Conservation (phyloP, 305 asterid genomes). For the Fraxinus velutina region DNA sequence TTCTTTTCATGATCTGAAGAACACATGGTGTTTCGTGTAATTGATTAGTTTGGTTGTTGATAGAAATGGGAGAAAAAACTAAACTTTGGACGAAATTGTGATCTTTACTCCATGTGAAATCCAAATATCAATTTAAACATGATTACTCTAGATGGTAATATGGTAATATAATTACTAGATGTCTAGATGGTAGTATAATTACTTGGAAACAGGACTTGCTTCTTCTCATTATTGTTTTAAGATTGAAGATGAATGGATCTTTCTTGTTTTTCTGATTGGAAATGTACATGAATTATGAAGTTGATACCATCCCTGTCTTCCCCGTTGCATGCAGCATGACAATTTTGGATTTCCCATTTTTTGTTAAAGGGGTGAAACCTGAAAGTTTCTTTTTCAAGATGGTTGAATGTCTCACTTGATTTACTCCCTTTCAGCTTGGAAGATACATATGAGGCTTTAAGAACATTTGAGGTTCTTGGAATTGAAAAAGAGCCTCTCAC, state of each 20-base stretch:
- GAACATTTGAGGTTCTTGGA: constrained; percentile 77
- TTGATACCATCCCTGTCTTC: background rate
- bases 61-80: background rate
- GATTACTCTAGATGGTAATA: background rate
- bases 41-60: background rate
- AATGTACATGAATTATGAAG: background rate
- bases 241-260: background rate
- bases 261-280: background rate
- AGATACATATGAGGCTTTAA: constrained; percentile 71
- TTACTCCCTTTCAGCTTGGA: constrained; percentile 53
- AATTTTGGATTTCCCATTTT: background rate
- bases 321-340: background rate
- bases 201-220: background rate
- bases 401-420: constrained; percentile 21
- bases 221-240: background rate
- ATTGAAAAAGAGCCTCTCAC: constrained; percentile 51
- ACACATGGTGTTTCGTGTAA: background rate
- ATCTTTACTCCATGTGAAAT: background rate
- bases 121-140: background rate
- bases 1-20: background rate
- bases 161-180: background rate
- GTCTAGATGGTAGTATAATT: background rate
- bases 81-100: background rate
- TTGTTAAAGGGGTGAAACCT: background rate
- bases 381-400: constrained; percentile 3